phyloP scores from a whole-genome alignment of 495 filamentous ascomycete species.

The Glonium stellatum region DNA sequence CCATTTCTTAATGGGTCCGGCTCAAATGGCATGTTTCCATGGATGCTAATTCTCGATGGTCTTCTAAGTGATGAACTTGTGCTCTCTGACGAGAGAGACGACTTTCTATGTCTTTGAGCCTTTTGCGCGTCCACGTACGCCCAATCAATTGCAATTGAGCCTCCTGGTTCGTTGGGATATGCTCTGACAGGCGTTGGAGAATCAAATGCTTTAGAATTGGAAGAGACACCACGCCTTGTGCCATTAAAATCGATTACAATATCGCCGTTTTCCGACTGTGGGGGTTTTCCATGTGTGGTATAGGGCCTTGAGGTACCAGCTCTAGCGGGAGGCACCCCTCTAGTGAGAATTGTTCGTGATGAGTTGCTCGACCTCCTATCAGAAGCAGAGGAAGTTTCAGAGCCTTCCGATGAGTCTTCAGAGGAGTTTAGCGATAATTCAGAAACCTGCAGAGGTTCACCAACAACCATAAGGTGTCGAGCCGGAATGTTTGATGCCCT shows the following conservation, averaged over 20 bases:
- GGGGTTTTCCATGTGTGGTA: neutral
- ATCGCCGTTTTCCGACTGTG: neutral
- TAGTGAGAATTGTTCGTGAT: neutral
- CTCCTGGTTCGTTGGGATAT: neutral
- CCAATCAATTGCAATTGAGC: constrained; percentile 17
- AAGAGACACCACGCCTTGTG: neutral
- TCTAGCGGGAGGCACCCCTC: neutral
- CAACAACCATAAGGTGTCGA: constrained; percentile 8
- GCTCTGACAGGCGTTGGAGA: neutral
- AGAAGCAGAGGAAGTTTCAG: neutral
- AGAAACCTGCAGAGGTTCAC: constrained; percentile 12
- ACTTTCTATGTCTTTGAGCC: neutral
- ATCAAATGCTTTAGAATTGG: constrained; percentile 3
- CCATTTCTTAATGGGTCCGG: constrained; percentile 7
- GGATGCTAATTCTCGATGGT: constrained; percentile 1
- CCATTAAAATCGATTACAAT: neutral
- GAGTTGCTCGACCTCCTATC: neutral
- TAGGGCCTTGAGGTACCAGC: neutral
- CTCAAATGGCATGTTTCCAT: constrained; percentile 2
- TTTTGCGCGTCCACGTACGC: constrained; percentile 8
- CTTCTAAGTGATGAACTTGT: constrained; percentile 2
- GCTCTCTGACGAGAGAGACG: constrained; percentile 1
- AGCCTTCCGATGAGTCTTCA: neutral
- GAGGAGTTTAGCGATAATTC: constrained; percentile 11
- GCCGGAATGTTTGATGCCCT: constrained; percentile 18